These are phyloP conservation scores for Candida yuanshanica DNA, from an alignment of 805 yeast genomes.

Conservation along the genomic window DNA sequence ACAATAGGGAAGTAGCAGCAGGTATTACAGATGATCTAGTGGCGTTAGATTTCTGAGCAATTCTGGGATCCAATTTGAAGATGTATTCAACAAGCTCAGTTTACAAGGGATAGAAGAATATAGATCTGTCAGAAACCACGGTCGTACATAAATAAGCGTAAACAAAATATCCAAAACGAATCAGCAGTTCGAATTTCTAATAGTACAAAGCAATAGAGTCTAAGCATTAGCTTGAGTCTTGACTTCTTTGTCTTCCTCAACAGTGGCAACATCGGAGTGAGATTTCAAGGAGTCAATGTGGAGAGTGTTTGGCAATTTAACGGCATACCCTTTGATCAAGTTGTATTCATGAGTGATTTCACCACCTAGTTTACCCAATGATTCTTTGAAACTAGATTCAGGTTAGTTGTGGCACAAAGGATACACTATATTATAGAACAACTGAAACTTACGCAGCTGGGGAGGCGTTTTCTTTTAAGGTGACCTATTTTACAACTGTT, in stretches of 20 bases:
- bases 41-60: no score
- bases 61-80: no score
- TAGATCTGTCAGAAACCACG: no score
- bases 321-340: constrained; percentile 61
- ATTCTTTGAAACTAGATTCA: constrained; percentile 39
- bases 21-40: no score
- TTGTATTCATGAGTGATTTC: constrained; percentile 53
- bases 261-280: constrained; percentile 46
- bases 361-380: constrained; percentile 51
- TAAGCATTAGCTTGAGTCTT: constrained; percentile 28
- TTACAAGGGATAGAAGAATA: no score
- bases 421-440: no score
- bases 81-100: no score
- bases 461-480: constrained; percentile 31
- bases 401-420: no score
- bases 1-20: no score
- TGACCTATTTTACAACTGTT: constrained; percentile 24
- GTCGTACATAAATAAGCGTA: no score
- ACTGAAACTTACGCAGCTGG: constrained; percentile 1
- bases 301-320: constrained; percentile 46
- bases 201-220: neutral
- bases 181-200: neutral
- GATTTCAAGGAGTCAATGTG: constrained; percentile 42
- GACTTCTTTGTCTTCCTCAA: constrained; percentile 69
- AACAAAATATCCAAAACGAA: no score